A percentile compares a stretch with the other conserved stretches of the same genome.
Evolutionary conservation across 768 basidiomycete genomes (phyloP).

Genomic region (Termitomyces titanicus): DNA sequence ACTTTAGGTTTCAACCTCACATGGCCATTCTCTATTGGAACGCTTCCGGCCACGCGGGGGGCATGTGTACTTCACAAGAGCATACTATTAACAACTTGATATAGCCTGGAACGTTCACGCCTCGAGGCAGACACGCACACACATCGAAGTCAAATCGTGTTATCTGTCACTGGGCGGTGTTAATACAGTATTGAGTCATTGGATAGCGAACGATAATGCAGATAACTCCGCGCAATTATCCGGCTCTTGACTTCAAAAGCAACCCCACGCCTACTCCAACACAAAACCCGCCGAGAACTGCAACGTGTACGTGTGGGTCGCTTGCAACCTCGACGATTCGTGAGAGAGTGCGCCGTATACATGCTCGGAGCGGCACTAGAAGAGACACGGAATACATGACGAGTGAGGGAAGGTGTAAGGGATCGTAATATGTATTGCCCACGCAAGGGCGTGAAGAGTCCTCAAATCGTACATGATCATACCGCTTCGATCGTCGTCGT

Average conservation of each 20-base stretch:
- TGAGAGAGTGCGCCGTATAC: constrained; percentile 22
- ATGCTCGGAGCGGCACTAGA: constrained; percentile 39
- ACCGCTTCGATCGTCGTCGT: not conserved
- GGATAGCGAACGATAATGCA: not conserved
- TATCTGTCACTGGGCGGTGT: not conserved
- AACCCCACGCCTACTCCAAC: constrained; percentile 36
- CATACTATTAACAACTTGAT: not conserved
- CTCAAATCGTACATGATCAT: not conserved
- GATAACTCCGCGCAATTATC: not conserved
- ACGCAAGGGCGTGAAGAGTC: constrained; percentile 7
- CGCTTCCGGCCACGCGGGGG: not conserved
- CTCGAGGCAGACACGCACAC: not conserved
- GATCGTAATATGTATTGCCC: constrained; percentile 40
- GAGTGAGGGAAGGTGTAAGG: constrained; percentile 63
- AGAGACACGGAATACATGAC: constrained; percentile 60
- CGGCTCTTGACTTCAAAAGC: constrained; percentile 8
- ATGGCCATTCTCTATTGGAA: not conserved
- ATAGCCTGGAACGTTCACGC: not conserved
- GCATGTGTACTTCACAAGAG: not conserved
- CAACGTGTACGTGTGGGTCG: constrained; percentile 27
- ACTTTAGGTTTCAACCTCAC: no score
- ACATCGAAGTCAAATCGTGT: not conserved
- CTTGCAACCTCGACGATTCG: constrained; percentile 17
- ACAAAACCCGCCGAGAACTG: constrained; percentile 35
- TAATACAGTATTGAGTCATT: not conserved